Evolutionary conservation across 2,329 filamentous ascomycete genomes (phyloP), one percentile per base, ranked within the genome.

Genomic region (Stagonosporopsis vannaccii): DNA sequence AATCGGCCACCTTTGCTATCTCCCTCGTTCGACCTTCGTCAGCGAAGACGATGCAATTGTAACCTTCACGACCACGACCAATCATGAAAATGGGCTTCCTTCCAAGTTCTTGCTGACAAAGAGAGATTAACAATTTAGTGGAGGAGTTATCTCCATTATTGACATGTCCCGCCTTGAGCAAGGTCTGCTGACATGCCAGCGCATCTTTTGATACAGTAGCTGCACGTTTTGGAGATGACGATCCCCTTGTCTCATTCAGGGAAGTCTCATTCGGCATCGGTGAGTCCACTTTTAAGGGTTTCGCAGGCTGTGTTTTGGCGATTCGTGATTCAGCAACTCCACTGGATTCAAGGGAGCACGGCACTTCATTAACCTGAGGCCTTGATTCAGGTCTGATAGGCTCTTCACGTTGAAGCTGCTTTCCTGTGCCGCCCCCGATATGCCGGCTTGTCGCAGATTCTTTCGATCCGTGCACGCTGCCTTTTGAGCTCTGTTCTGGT

Each of bases 21-120:
- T 45, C 41, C 13, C 39, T 39, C 8, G 19, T 35, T 6, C 30
- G 17, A 15, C 17, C 2, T 20, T 12, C 28, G 28, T 50, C 46
- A 6, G 22, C 15, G 36, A 41, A 41, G 12, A 50, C 46, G 20
- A 50, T 50, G 28, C 46, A 56, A 15, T 46, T 50, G 15, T 50
- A 56, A 9, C 40, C 46, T 30, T 50, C 41, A 3, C 46, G 52
- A 22, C 46, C 35, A n/a, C 46, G 46, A 15, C 35, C 41, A 12
- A 50, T 30, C 46, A 50, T 50, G 28, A 50, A 56, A 1, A 50
- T 12, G 1, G 52, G 41, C 19, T 50, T 56, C 4, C 19, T 22
- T 9, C 40, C 52, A 26, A 56, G 36, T 13, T 50, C 41, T 20
- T 41, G 30, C 28, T 56, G 47, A 35, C 46, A 50, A 7, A 46